Conservation (phyloP, 306 rosid species). For the Quercus dentata region DNA sequence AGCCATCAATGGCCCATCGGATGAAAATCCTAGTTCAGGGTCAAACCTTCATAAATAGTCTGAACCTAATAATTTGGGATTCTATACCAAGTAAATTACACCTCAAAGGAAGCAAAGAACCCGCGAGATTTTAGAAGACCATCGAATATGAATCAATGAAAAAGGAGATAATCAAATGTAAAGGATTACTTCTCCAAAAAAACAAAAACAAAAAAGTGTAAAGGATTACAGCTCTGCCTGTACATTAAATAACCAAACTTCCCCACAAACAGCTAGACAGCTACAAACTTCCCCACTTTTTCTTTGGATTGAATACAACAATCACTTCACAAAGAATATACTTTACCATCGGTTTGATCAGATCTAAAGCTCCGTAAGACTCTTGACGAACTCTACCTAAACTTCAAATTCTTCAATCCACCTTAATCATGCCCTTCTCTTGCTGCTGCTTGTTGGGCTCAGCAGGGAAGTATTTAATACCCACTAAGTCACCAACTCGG, state of each 20-base stretch:
- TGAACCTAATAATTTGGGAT: too few relatives aligned
- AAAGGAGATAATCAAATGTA: background rate
- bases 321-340: background rate
- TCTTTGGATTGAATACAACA: background rate
- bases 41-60: too few relatives aligned
- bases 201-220: background rate
- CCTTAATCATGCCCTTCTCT: conserved; percentile 18
- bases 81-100: too few relatives aligned
- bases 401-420: conserved; percentile 11
- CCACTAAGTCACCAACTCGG: conserved; percentile 74
- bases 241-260: background rate
- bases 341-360: background rate
- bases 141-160: background rate
- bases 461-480: conserved; percentile 87
- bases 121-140: background rate
- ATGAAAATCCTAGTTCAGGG: too few relatives aligned
- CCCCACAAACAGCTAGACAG: background rate
- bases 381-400: background rate
- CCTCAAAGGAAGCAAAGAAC: background rate
- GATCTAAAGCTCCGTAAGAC: background rate
- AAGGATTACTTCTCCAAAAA: background rate
- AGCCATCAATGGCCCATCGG: background rate
- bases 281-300: background rate
- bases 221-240: background rate
- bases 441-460: conserved; percentile 54